phyloP scores from a whole-genome alignment of 257 asterid species.

The Fraxinus americana region DNA sequence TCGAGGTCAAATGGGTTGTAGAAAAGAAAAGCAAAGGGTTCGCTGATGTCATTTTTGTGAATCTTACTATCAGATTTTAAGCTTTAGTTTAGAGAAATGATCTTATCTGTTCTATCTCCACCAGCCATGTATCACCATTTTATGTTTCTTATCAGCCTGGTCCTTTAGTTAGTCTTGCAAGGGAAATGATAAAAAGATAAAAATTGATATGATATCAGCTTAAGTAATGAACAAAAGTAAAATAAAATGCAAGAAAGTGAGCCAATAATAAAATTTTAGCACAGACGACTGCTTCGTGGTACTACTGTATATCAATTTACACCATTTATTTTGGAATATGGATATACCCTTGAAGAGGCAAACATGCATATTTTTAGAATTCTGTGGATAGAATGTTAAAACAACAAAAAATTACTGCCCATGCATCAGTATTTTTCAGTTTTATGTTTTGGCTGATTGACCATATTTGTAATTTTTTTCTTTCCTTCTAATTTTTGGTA shows the following conservation, averaged over 20 bases:
- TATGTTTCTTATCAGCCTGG: background rate
- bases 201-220: background rate
- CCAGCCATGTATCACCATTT: background rate
- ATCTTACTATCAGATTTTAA: no score
- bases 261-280: background rate
- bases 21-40: no score
- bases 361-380: background rate
- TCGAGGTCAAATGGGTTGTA: no score
- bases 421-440: background rate
- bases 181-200: background rate
- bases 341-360: background rate
- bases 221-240: background rate
- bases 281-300: background rate
- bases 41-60: no score
- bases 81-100: no score
- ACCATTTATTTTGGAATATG: background rate
- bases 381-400: background rate
- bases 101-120: no score
- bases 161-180: background rate
- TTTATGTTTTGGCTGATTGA: background rate
- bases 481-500: slow-evolving; percentile 1
- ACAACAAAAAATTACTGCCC: background rate
- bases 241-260: background rate
- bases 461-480: slow-evolving; percentile 16
- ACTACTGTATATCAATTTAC: background rate